Percentiles rank a stretch among this genome's conserved stretches.
phyloP scores from a whole-genome alignment of 2,329 filamentous ascomycete species.

The Huntiella bhutanensis region DNA sequence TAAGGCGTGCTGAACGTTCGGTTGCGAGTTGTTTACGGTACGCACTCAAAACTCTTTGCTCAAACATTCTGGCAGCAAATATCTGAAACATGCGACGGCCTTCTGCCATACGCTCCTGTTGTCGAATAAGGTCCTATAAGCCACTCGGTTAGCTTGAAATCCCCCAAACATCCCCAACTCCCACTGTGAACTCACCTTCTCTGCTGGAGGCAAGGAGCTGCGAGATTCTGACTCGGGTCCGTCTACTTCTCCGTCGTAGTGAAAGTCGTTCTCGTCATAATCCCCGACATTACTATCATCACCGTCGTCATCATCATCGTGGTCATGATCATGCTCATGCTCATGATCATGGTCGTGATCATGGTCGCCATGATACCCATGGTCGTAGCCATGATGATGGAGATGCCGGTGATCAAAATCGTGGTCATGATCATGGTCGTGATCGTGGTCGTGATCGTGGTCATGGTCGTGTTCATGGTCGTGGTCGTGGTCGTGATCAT shows the following conservation, averaged over 20 bases:
- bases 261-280: conserved; percentile 5
- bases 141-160: too few species aligned
- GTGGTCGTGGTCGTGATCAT: conserved; percentile 41
- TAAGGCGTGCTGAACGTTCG: conserved; percentile 74
- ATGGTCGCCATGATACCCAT: conserved; percentile 37
- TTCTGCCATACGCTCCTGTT: conserved; percentile 74
- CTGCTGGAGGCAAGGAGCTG: too few species aligned
- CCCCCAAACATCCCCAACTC: too few species aligned
- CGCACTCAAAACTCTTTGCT: conserved; percentile 88
- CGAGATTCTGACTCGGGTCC: too few species aligned
- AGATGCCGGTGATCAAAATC: not conserved
- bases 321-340: conserved; percentile 33
- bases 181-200: too few species aligned
- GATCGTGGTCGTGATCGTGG: conserved; percentile 40
- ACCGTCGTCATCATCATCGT: conserved; percentile 36
- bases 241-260: too few species aligned
- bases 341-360: conserved; percentile 45
- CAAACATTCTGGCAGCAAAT: conserved; percentile 97
- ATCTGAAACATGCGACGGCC: conserved; percentile 98
- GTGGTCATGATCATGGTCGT: conserved; percentile 47
- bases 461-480: conserved; percentile 58
- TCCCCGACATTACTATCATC: conserved; percentile 66
- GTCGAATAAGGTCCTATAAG: too few species aligned
- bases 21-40: conserved; percentile 93
- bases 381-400: conserved; percentile 28